Evolutionary conservation across 2,329 filamentous ascomycete species (phyloP).

Genomic region (Ambrosiella cleistominuta): DNA sequence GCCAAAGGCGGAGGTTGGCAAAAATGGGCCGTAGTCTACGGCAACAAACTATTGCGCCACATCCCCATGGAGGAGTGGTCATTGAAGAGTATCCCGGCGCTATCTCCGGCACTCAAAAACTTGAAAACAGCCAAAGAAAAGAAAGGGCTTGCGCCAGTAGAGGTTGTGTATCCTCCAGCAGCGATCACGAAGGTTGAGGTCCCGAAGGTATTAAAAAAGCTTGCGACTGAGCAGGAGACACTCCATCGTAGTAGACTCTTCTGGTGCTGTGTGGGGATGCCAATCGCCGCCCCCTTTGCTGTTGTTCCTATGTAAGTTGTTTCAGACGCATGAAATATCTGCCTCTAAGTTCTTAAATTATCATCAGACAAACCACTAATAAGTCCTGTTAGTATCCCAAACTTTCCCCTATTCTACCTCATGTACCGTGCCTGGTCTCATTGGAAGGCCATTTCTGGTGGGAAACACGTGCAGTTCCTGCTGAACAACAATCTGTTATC

Average conservation of each 20-base stretch:
- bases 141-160: slow-evolving; percentile 31
- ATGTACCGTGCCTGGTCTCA: slow-evolving; percentile 83
- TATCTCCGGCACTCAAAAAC: slow-evolving; percentile 28
- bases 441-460: slow-evolving; percentile 71
- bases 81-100: slow-evolving; percentile 77
- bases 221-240: slow-evolving; percentile 65
- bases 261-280: slow-evolving; percentile 69
- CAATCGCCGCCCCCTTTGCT: slow-evolving; percentile 65
- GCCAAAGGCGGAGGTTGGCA: slow-evolving; percentile 74
- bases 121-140: not conserved
- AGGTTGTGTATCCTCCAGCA: slow-evolving; percentile 58
- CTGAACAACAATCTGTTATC: slow-evolving; percentile 54
- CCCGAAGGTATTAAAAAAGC: slow-evolving; percentile 42
- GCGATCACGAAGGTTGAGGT: slow-evolving; percentile 50
- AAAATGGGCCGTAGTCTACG: slow-evolving; percentile 67
- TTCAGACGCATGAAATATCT: not conserved
- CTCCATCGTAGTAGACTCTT: slow-evolving; percentile 62
- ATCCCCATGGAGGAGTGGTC: slow-evolving; percentile 98
- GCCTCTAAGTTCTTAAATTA: not conserved
- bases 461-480: slow-evolving; percentile 69
- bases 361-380: not conserved
- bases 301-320: slow-evolving; percentile 63
- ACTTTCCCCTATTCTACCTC: slow-evolving; percentile 93
- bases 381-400: slow-evolving; percentile 48
- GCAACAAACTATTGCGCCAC: slow-evolving; percentile 66